phyloP scores from a whole-genome alignment of 345 rosid genomes.

The Eucalyptus shirleyi region DNA sequence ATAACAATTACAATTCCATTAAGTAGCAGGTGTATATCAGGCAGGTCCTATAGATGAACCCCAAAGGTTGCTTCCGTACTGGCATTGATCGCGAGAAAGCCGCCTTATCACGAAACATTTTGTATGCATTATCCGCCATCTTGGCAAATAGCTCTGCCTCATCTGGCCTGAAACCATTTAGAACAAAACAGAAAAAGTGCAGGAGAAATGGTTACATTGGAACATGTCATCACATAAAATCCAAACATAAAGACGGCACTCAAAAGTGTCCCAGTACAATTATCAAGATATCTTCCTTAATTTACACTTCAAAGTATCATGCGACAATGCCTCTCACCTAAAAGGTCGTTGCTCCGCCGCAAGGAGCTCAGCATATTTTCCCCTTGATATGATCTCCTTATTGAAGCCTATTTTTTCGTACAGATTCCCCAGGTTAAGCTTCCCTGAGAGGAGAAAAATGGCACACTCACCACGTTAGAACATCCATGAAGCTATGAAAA shows the following conservation, averaged over 20 bases:
- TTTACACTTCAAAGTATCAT: background rate
- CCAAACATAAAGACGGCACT: background rate
- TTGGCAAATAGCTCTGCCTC: conserved; percentile 84
- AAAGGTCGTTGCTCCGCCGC: conserved; percentile 85
- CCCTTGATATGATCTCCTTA: conserved; percentile 91
- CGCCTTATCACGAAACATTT: conserved; percentile 87
- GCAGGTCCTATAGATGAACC: background rate
- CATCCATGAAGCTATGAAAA: background rate
- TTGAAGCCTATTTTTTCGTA: conserved; percentile 88
- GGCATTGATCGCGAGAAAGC: conserved; percentile 89
- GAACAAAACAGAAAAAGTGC: background rate
- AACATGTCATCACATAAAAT: background rate
- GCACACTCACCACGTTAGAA: background rate
- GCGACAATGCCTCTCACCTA: conserved; percentile 30
- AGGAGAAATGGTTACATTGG: background rate
- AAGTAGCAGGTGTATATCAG: background rate
- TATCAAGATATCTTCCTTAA: background rate
- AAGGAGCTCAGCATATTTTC: conserved; percentile 79
- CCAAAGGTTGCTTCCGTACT: conserved; percentile 13
- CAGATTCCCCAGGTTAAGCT: conserved; percentile 69
- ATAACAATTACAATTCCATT: background rate
- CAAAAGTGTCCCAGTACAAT: background rate
- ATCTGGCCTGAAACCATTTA: conserved; percentile 44
- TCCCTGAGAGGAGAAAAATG: conserved; percentile 30
- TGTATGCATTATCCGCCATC: conserved; percentile 75